Conservation (phyloP, 495 filamentous ascomycete genomes). For the Acidiella bohemica region DNA sequence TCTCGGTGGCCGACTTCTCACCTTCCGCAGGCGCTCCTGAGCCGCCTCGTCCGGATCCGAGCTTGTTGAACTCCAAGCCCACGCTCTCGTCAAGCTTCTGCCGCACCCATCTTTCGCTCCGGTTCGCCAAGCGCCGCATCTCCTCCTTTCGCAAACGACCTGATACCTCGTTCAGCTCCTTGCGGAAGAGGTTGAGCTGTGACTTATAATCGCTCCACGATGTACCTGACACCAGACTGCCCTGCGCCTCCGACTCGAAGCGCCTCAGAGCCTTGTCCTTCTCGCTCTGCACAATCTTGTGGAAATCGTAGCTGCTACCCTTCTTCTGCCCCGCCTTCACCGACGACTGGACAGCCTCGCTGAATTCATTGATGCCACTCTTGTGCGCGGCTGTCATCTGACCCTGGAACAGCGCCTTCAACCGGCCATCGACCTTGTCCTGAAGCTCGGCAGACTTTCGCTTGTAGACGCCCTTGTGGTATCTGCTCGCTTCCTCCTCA, state of each 20-base stretch:
- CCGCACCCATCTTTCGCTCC: conserved; percentile 85
- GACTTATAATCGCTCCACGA: conserved; percentile 66
- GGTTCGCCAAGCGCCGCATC: conserved; percentile 79
- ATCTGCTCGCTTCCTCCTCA: conserved; percentile 77
- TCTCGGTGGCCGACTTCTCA: conserved; percentile 57
- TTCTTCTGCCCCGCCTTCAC: conserved; percentile 89
- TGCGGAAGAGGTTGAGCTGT: conserved; percentile 47
- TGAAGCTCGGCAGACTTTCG: conserved; percentile 76
- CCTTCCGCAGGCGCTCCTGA: conserved; percentile 64
- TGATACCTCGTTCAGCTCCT: conserved; percentile 81
- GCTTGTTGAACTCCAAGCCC: conserved; percentile 85
- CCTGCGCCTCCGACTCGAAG: conserved; percentile 65
- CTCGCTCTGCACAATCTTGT: conserved; percentile 77
- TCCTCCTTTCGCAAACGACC: conserved; percentile 74
- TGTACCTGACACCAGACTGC: conserved; percentile 59
- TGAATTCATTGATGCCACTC: conserved; percentile 73
- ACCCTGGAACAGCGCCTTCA: conserved; percentile 76
- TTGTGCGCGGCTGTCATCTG: conserved; percentile 84
- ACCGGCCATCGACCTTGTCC: conserved; percentile 65
- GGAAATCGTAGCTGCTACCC: conserved; percentile 79
- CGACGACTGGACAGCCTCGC: conserved; percentile 64
- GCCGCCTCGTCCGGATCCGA: conserved; percentile 74
- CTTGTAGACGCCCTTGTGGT: conserved; percentile 88
- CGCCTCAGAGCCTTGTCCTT: conserved; percentile 58
- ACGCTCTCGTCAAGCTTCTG: conserved; percentile 76